A percentile compares a stretch with the other conserved stretches of the same genome.
Conservation (phyloP, 2,329 filamentous ascomycete species). For the Botrytis cinerea region DNA sequence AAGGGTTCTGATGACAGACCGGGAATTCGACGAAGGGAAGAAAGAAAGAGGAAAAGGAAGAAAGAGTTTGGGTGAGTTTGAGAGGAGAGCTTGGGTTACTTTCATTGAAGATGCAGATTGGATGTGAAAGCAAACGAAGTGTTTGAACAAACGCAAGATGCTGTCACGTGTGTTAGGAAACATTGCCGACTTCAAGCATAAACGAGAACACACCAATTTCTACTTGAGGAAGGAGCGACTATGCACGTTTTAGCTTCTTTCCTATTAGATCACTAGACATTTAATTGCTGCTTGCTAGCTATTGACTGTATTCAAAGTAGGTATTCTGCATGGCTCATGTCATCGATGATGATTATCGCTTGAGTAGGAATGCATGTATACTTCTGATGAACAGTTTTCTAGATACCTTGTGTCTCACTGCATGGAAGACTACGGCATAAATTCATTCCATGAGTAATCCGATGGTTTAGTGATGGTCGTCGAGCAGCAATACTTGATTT, state of each 20-base stretch:
- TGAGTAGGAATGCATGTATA: background rate
- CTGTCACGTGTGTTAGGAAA: background rate
- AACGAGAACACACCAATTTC: background rate
- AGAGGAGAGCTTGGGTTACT: background rate
- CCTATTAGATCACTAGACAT: too few relatives aligned
- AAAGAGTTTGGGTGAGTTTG: too few relatives aligned
- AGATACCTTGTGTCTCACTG: background rate
- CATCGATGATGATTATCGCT: background rate
- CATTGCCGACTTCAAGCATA: background rate
- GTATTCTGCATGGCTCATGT: background rate
- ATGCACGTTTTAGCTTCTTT: too few relatives aligned
- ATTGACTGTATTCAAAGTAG: background rate
- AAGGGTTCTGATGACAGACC: too few relatives aligned
- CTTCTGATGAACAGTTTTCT: background rate
- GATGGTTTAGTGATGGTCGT: background rate
- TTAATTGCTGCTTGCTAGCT: too few relatives aligned
- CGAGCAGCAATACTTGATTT: background rate
- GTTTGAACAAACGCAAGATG: background rate
- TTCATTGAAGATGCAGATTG: background rate
- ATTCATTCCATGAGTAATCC: background rate
- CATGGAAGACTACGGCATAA: rapidly evolving
- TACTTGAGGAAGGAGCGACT: background rate
- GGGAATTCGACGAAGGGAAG: background rate
- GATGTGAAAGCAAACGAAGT: background rate
- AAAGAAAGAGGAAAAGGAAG: background rate